Evolutionary conservation across 768 basidiomycete species (phyloP), one percentile per base, ranked within the genome.

Genomic region (Gymnopilus dilepis): DNA sequence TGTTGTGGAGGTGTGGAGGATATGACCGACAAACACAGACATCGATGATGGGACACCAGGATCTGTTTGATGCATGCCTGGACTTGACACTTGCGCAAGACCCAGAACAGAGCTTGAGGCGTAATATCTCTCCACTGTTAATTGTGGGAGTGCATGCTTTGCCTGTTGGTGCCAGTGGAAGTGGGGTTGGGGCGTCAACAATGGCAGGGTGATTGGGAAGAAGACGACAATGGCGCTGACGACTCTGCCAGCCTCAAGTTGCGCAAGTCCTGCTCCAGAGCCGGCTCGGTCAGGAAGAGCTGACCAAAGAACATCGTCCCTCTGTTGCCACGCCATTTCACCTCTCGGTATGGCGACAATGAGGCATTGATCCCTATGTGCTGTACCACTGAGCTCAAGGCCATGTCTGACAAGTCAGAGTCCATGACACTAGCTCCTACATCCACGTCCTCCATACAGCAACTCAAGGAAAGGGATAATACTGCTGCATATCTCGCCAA

Each of bases 191-290:
- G 26, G 60, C 45, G 84, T 87, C 3, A 92, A 93, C 62, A 91
- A 93, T 68, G 92, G 90, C 1, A 81, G 79, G 90, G 85, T 7
- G 81, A 78, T 2, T 94, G 92, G 92, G 87, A 88, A 59, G 91
- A 92, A 56, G 88, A 90, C 42, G 81, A 78, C 28, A 74, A 73
- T 11, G 63, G 60, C 24, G 59, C 52, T 4, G 60, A 34, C 6
- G 66, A 50, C 1, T 62, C 13, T 37, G 34, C 11, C 34, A 37
- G 34, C 34, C 34, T 37, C 34, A 37, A 9, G 34, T 37, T 15
- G 34, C 34, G 34, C 61, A 67, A 47, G 59, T 72, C 65, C 50
- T 66, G 56, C 19, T 76, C 67, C 42, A 73, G 71, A 37, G 59
- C 62, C 59, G 74, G 62, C 65, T 79, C 69, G 3, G 56, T 69